Base-by-base conservation (phyloP, 169 alveolate genomes). In the Plasmodium adleri region DNA sequence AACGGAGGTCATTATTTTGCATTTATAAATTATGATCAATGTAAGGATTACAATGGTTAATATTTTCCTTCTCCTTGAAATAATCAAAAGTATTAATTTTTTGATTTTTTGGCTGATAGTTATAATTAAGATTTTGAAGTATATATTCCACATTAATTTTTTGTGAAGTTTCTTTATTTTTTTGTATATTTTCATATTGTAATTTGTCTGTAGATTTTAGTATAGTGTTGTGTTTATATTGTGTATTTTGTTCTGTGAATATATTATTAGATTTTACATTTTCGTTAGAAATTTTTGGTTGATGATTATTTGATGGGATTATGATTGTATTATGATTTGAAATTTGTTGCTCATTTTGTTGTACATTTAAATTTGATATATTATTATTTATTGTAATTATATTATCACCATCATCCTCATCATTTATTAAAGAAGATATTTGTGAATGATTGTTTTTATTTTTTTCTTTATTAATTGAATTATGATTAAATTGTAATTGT, bases 21-120 rank as follows among this genome's bases (percentile, higher is more conserved):
- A 49, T 43, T 76, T 45, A 76, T 43, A 76, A 62, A 64, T 60
- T 62, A 66, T 83, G 68, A 32, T 83, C 85, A 13, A 39, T 66
- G 62, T 83, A 83, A 13, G 91, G 91, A 45, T 83, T 83, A 32
- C 45, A 66, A 17, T 50, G 66, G 15, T 78, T 26, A 0, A 43
- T 54, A 32, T 83, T 83, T 83, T 83, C 91, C 43, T 83, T 83
- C 72, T 83, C 91, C 62, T 83, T 83, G 54, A 83, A 83, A 49
- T 83, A 83, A n/a, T 83, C 91, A 39, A 83, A 63, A 15, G 91
- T 83, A 43, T 83, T 83, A 32, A 56, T 20, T 68, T 83, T 83
- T 20, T 83, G 80, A 60, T 28, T 83, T 47, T 72, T 70, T 2
- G 83, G 91, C 26, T 83, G 91, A 49, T 83, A 83, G 60, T 83